A percentile compares a stretch with the other conserved stretches of the same genome.
Evolutionary conservation across 441 rosid species (phyloP).

Genomic region (Populus hybrid): DNA sequence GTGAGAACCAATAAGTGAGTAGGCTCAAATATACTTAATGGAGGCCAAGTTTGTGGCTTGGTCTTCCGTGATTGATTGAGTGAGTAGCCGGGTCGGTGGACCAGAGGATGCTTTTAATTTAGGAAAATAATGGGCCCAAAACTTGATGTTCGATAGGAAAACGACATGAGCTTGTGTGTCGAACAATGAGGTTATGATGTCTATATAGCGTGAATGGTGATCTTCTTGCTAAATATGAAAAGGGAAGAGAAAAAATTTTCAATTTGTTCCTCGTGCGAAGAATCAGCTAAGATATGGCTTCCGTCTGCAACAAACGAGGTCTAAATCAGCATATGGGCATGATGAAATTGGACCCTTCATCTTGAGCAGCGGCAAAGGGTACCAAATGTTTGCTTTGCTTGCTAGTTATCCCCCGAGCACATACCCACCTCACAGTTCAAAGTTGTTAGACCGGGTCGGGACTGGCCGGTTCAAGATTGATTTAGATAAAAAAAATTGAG

Average conservation of each 20-base stretch:
- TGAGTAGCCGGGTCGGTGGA: neutral
- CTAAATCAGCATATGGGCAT: neutral
- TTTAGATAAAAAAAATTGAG: no score
- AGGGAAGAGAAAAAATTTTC: neutral
- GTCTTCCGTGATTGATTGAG: neutral
- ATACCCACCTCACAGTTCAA: neutral
- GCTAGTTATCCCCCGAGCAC: neutral
- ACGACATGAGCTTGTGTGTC: neutral
- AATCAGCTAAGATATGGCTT: neutral
- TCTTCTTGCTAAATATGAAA: neutral
- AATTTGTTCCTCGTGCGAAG: neutral
- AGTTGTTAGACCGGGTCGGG: no score
- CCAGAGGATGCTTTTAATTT: neutral
- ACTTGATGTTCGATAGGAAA: neutral
- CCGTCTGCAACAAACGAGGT: neutral
- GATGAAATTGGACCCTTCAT: no score
- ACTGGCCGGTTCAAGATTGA: no score
- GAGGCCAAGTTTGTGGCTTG: constrained; percentile 1
- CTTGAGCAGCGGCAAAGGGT: neutral
- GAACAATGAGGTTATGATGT: constrained; percentile 11
- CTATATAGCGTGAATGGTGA: constrained; percentile 11
- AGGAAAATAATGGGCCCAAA: neutral
- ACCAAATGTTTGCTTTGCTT: neutral
- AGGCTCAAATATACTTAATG: neutral
- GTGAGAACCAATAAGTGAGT: neutral